These are phyloP conservation scores for Noccaea caerulescens DNA, from an alignment of 345 rosid species.

Conservation along the genomic window DNA sequence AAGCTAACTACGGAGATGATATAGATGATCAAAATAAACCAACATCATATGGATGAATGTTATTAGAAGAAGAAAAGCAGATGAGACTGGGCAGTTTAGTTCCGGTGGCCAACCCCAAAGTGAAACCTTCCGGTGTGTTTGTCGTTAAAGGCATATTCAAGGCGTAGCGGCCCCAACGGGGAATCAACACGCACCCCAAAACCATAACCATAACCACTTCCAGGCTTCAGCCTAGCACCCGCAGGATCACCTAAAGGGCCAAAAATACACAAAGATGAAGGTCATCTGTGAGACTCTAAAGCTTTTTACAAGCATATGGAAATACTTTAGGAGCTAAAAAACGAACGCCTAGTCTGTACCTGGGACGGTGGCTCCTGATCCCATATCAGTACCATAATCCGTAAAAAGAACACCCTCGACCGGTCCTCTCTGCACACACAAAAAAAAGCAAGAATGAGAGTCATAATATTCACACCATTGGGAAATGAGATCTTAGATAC, in stretches of 20 bases:
- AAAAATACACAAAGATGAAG: constrained; percentile 26
- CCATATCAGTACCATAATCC: constrained; percentile 91
- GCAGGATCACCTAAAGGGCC: constrained; percentile 79
- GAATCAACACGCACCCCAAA: constrained; percentile 88
- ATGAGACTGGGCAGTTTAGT: constrained; percentile 39
- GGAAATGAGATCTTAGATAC: constrained; percentile 22
- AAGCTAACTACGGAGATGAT: background rate
- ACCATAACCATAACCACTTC: constrained; percentile 92
- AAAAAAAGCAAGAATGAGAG: constrained; percentile 1
- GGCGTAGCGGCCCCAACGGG: constrained; percentile 83
- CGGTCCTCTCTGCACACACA: constrained; percentile 69
- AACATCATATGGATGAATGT: constrained; percentile 22
- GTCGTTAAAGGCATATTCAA: constrained; percentile 85
- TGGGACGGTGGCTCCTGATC: constrained; percentile 77
- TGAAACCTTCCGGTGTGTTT: constrained; percentile 69
- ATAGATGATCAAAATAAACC: constrained; percentile 17
- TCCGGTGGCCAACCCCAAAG: constrained; percentile 88
- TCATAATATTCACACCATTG: constrained; percentile 51
- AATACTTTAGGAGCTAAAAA: background rate
- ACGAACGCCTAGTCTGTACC: constrained; percentile 52
- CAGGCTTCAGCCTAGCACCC: constrained; percentile 90
- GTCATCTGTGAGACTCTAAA: constrained; percentile 6
- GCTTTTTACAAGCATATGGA: constrained; percentile 13
- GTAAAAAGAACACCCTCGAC: constrained; percentile 83
- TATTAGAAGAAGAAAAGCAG: background rate